Conservation (phyloP, 768 basidiomycete genomes). For the Scleroderma bovista region DNA sequence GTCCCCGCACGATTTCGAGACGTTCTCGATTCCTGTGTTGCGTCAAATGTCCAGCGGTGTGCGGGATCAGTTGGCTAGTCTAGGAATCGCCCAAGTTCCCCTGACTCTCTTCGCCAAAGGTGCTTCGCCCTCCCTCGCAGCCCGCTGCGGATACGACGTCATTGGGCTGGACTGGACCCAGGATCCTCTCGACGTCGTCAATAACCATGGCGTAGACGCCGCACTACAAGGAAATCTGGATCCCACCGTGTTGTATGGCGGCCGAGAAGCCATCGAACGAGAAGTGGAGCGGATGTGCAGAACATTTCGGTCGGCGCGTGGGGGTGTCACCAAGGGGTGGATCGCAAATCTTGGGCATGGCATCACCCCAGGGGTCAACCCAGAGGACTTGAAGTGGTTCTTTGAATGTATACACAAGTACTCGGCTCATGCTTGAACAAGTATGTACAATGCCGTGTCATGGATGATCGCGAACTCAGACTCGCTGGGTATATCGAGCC, state of each 20-base stretch:
- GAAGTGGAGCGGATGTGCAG: conserved; percentile 80
- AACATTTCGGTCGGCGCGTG: conserved; percentile 56
- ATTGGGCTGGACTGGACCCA: conserved; percentile 91
- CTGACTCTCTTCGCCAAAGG: conserved; percentile 96
- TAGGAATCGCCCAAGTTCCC: conserved; percentile 56
- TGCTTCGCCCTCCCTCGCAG: conserved; percentile 71
- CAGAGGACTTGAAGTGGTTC: conserved; percentile 89
- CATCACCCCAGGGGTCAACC: conserved; percentile 92
- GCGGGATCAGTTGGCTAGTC: conserved; percentile 47
- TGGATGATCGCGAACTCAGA: not conserved
- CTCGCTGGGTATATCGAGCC: not conserved
- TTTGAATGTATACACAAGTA: conserved; percentile 86
- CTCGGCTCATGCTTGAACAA: conserved; percentile 34
- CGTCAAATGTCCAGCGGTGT: conserved; percentile 69
- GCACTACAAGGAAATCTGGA: conserved; percentile 93
- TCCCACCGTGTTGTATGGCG: conserved; percentile 81
- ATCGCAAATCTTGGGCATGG: conserved; percentile 97
- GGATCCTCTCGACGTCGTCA: conserved; percentile 67
- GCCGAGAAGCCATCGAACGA: conserved; percentile 76
- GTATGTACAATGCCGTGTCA: too few species aligned
- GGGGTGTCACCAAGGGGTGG: conserved; percentile 63
- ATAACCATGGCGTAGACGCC: conserved; percentile 53
- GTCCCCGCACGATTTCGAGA: conserved; percentile 77
- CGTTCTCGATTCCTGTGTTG: conserved; percentile 80
- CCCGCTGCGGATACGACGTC: conserved; percentile 73